Evolutionary conservation across 768 basidiomycete genomes (phyloP).

Genomic region (Russula compacta): DNA sequence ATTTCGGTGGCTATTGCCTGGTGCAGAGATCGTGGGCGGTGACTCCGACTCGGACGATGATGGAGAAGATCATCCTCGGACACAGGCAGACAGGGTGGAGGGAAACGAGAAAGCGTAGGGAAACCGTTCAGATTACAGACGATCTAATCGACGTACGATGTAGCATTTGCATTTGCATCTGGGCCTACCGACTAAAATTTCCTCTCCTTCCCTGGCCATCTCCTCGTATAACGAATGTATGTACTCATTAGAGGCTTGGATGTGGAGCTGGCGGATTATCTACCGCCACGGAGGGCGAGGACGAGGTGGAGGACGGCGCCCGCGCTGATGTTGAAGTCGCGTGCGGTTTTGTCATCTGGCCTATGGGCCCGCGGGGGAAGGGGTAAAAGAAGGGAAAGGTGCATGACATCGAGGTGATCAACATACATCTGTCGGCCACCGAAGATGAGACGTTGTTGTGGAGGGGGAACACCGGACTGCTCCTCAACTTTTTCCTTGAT

Average conservation of each 20-base stretch:
- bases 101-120: not conserved
- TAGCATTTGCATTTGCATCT: not conserved
- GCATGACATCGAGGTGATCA: not conserved
- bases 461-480: conserved; percentile 95
- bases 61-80: not conserved
- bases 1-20: conserved; percentile 77
- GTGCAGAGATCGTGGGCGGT: conserved; percentile 63
- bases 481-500: conserved; percentile 99
- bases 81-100: not conserved
- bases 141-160: conserved; percentile 16
- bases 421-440: conserved; percentile 87
- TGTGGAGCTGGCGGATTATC: conserved; percentile 27
- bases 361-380: conserved; percentile 32
- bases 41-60: not conserved
- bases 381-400: not conserved
- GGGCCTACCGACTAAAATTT: not conserved
- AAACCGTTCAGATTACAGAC: conserved; percentile 3
- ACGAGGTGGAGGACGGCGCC: conserved; percentile 92
- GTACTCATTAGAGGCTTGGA: too few relatives aligned
- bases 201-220: not conserved
- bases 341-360: conserved; percentile 85
- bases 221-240: conserved; percentile 1
- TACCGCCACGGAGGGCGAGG: conserved; percentile 88
- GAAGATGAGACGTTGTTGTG: conserved; percentile 91
- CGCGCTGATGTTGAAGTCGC: conserved; percentile 72